Percentiles rank a stretch among this genome's conserved stretches.
These are phyloP conservation scores for Yamagishiella unicocca DNA, from an alignment of 139 green algal species.

Conservation along the genomic window DNA sequence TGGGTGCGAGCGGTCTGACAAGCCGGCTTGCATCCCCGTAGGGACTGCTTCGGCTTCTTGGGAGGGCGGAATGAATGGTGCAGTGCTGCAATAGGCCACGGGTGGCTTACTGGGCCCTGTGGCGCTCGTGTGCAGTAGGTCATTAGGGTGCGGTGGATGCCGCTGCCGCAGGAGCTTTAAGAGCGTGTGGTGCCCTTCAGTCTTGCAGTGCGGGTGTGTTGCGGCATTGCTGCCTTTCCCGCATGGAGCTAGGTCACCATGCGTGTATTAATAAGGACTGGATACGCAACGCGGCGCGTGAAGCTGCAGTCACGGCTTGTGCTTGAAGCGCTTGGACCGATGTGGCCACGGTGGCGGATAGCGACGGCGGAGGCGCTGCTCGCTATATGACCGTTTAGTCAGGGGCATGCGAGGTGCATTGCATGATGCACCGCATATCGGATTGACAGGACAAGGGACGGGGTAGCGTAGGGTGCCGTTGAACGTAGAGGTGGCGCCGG, in stretches of 20 bases:
- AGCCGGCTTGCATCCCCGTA: background rate
- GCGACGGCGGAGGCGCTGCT: background rate
- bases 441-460: constrained; percentile 11
- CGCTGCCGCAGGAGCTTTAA: constrained; percentile 19
- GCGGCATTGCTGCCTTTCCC: constrained; percentile 25
- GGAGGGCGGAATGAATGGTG: constrained; percentile 22
- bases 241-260: constrained; percentile 23
- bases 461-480: constrained; percentile 26
- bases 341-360: constrained; percentile 13
- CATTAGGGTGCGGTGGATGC: constrained; percentile 3
- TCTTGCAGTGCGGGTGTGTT: constrained; percentile 26
- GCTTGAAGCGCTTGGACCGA: constrained; percentile 28
- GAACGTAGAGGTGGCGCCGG: background rate
- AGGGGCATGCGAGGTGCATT: constrained; percentile 39
- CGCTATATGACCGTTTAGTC: constrained; percentile 30
- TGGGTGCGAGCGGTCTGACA: constrained; percentile 12
- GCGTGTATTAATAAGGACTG: constrained; percentile 34
- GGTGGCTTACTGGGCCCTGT: background rate
- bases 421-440: constrained; percentile 30
- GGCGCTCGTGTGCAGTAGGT: background rate
- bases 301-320: constrained; percentile 34
- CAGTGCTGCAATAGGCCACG: background rate
- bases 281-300: constrained; percentile 23
- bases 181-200: constrained; percentile 21
- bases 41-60: background rate